Evolutionary conservation across 2,329 filamentous ascomycete species (phyloP), one percentile per base, ranked within the genome.

Genomic region (Sclerotinia subarctica): DNA sequence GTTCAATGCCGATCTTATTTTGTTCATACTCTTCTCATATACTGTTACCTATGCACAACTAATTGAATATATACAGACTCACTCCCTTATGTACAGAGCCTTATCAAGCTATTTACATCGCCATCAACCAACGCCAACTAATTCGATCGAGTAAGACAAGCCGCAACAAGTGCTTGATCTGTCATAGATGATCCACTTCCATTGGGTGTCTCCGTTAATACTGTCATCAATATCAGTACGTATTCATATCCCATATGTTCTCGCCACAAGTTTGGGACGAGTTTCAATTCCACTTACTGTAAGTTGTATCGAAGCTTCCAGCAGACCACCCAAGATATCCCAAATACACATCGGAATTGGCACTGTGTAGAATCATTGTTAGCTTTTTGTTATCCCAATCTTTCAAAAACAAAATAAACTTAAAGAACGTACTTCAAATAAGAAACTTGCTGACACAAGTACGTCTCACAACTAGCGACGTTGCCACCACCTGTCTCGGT

Each of bases 401-500:
- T 47, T n/a, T 19, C 19, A 8, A 10, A 51, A 2, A 49, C 2
- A 49, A 17, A 15, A 21, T 11, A 13, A 42, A 46, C 0, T 21
- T 32, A 7, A 5, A 17, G 15, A 29, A 53, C 70, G 35, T 65
- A 74, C 71, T 80, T 73, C 71, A 79, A 69, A 65, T 73, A 77
- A 46, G 71, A 74, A 49, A 79, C 65, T 54, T 76, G 70, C 63
- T 74, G 68, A 70, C 78, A 80, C 26, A 80, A 59, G 65, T 77
- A 72, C 11, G 68, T 74, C n/a, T 73, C 66, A 69, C 79, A 80
- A 59, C 73, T 76, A 1, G 71, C 70, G 15, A 76, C 64, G 68
- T 75, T 77, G 4, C 74, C 74, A 35, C 75, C 84, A 7, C 85
- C 85, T 2, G 82, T 84, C 76, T 87, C 85, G 21, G 81, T 84